A percentile compares a stretch with the other conserved stretches of the same genome.
phyloP scores from a whole-genome alignment of 2,329 filamentous ascomycete genomes.

The Fusarium verticillioides region DNA sequence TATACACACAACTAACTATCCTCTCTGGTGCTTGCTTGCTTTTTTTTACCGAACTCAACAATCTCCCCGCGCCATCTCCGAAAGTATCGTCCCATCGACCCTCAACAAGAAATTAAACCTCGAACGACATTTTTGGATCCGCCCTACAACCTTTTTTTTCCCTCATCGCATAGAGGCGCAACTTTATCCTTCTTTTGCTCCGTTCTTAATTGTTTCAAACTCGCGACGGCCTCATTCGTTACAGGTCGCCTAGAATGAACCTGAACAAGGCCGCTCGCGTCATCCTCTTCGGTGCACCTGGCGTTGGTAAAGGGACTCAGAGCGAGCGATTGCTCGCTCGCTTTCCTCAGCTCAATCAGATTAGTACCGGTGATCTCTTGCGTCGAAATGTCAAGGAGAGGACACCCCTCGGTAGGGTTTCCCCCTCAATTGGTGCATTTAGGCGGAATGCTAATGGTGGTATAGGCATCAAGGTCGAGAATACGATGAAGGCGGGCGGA shows the following conservation, averaged over 20 bases:
- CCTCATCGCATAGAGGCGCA: neutral
- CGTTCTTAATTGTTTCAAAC: neutral
- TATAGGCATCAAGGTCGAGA: slow-evolving; percentile 88
- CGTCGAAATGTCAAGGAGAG: slow-evolving; percentile 91
- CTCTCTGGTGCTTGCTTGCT: neutral
- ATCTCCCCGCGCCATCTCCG: slow-evolving; percentile 30
- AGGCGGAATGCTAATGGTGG: slow-evolving; percentile 6
- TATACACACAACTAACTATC: neutral
- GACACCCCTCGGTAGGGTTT: slow-evolving; percentile 82
- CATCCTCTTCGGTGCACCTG: slow-evolving; percentile 95
- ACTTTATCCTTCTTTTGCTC: neutral
- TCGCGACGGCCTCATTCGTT: slow-evolving; percentile 35
- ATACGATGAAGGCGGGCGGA: slow-evolving; percentile 85
- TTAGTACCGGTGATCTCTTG: slow-evolving; percentile 93
- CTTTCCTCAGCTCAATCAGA: slow-evolving; percentile 88
- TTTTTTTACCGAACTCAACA: slow-evolving; percentile 22
- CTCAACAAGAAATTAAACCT: slow-evolving; percentile 33
- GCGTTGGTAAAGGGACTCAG: slow-evolving; percentile 97
- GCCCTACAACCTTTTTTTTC: neutral
- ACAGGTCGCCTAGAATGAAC: slow-evolving; percentile 61
- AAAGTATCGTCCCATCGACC: slow-evolving; percentile 24
- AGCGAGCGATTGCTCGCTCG: slow-evolving; percentile 86
- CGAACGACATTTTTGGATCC: slow-evolving; percentile 14
- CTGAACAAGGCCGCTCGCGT: slow-evolving; percentile 86
- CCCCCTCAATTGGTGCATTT: neutral